Evolutionary conservation across 2,329 filamentous ascomycete genomes (phyloP).

Genomic region (Paecilomyces sp.): DNA sequence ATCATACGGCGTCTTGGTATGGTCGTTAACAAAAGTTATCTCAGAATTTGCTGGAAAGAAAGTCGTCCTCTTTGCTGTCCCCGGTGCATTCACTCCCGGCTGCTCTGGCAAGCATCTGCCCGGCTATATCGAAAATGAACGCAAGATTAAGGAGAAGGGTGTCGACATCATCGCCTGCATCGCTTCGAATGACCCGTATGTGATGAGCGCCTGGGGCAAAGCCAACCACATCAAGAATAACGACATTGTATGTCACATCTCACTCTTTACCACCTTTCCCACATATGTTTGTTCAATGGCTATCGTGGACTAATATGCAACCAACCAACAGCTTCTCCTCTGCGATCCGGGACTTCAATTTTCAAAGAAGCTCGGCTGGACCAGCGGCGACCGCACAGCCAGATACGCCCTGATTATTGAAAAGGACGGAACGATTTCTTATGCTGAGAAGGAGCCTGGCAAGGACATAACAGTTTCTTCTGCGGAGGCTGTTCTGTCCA

Average conservation of each 20-base stretch:
- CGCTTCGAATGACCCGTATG: slow-evolving; percentile 73
- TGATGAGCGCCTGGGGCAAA: slow-evolving; percentile 85
- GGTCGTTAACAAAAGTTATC: background rate
- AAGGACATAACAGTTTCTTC: background rate
- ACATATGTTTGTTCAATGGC: background rate
- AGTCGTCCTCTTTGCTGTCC: background rate
- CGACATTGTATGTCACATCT: slow-evolving; percentile 46
- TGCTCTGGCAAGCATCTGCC: slow-evolving; percentile 75
- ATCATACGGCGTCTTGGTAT: background rate
- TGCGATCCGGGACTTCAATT: slow-evolving; percentile 65
- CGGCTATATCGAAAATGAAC: slow-evolving; percentile 64
- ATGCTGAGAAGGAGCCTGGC: background rate
- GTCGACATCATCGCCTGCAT: slow-evolving; percentile 74
- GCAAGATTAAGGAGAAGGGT: slow-evolving; percentile 66
- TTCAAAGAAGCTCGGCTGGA: slow-evolving; percentile 70
- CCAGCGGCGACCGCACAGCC: slow-evolving; percentile 37
- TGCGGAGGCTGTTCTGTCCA: background rate
- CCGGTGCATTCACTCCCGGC: slow-evolving; percentile 74
- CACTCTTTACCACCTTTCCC: background rate
- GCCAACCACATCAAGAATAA: slow-evolving; percentile 70
- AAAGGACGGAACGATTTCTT: background rate
- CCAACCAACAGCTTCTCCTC: slow-evolving; percentile 57
- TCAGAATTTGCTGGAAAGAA: slow-evolving; percentile 34
- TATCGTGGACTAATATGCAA: background rate
- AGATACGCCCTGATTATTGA: background rate